Percentiles rank a stretch among this genome's conserved stretches.
Conservation (phyloP, 2,329 filamentous ascomycete species). For the Teratosphaeria epicoccoides region DNA sequence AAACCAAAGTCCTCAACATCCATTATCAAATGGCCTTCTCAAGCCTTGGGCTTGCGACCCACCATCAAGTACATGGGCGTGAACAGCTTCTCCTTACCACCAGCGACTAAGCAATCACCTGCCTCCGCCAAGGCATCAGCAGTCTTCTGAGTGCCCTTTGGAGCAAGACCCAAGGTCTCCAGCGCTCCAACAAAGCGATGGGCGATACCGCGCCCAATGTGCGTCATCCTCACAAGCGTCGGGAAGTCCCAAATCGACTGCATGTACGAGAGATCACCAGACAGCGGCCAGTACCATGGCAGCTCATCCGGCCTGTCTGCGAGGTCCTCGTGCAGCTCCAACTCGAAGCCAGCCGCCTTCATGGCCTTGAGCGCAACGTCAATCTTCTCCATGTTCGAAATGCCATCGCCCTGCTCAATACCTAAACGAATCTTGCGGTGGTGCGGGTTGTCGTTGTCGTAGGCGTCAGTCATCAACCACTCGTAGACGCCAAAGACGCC, state of each 20-base stretch:
- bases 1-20: background rate
- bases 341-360: slow-evolving; percentile 73
- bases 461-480: slow-evolving; percentile 96
- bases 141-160: slow-evolving; percentile 84
- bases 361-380: slow-evolving; percentile 73
- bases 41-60: slow-evolving; percentile 60
- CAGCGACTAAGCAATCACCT: slow-evolving; percentile 75
- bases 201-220: slow-evolving; percentile 61
- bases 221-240: slow-evolving; percentile 82
- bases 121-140: slow-evolving; percentile 76
- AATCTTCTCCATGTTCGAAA: slow-evolving; percentile 92
- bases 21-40: background rate
- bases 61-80: slow-evolving; percentile 99
- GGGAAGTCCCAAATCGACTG: slow-evolving; percentile 68
- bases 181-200: slow-evolving; percentile 68
- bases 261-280: slow-evolving; percentile 75
- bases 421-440: slow-evolving; percentile 86
- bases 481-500: slow-evolving; percentile 96
- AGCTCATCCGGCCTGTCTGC: slow-evolving; percentile 62
- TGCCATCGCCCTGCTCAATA: slow-evolving; percentile 92
- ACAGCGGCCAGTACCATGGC: slow-evolving; percentile 91
- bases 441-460: slow-evolving; percentile 76
- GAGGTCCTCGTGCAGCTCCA: slow-evolving; percentile 77
- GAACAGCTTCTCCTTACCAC: slow-evolving; percentile 82
- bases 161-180: slow-evolving; percentile 65